Evolutionary conservation across 768 basidiomycete genomes (phyloP).

Genomic region (Collybia sordida): DNA sequence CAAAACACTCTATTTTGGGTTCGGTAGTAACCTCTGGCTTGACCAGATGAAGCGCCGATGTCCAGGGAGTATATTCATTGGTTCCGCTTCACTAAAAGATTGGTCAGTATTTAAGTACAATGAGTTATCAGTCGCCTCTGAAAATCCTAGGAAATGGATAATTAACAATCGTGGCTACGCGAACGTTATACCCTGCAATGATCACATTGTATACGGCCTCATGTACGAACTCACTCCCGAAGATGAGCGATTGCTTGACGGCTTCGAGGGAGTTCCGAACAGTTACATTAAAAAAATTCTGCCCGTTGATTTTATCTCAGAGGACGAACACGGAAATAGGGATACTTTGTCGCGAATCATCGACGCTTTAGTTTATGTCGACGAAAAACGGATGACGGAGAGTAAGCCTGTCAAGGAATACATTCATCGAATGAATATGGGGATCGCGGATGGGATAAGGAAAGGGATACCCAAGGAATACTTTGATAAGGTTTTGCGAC

Average conservation of each 20-base stretch:
- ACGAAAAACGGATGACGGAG: conserved; percentile 28
- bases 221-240: conserved; percentile 38
- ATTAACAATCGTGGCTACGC: conserved; percentile 45
- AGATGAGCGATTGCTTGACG: conserved; percentile 43
- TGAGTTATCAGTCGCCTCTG: neutral
- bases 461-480: conserved; percentile 40
- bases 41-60: conserved; percentile 50
- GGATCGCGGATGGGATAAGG: conserved; percentile 38
- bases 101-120: conserved; percentile 30
- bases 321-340: neutral
- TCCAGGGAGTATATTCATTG: conserved; percentile 39
- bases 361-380: conserved; percentile 41
- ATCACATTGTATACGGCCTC: conserved; percentile 42
- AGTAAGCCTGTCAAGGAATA: conserved; percentile 40
- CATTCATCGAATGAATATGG: conserved; percentile 44
- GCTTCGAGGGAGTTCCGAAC: conserved; percentile 37
- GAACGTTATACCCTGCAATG: conserved; percentile 39
- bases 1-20: conserved; percentile 40
- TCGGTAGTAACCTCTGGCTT: conserved; percentile 51
- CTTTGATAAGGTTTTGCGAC: conserved; percentile 42
- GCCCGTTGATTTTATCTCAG: conserved; percentile 22
- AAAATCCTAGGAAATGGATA: conserved; percentile 45
- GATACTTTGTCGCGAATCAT: conserved; percentile 8
- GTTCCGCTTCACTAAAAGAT: conserved; percentile 35
- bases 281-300: conserved; percentile 36